Evolutionary conservation across 345 rosid genomes (phyloP).

Genomic region (Corymbia maculata): DNA sequence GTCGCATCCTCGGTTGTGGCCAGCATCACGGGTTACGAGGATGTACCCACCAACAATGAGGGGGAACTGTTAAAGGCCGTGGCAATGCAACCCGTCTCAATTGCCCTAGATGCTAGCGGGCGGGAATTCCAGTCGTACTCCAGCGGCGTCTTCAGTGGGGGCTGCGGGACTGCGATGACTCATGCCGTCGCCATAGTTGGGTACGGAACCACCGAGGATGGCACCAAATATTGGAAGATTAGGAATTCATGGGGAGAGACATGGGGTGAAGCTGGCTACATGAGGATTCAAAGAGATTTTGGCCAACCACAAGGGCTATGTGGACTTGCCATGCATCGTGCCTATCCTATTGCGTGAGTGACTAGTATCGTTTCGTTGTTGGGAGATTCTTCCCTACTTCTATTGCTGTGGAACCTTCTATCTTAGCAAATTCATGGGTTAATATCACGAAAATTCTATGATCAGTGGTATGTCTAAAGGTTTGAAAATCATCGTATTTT

Average conservation of each 20-base stretch:
- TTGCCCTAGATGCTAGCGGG: slow-evolving; percentile 16
- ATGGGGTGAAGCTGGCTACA: slow-evolving; percentile 57
- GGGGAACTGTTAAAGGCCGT: slow-evolving; percentile 36
- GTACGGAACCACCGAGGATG: slow-evolving; percentile 21
- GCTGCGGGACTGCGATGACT: slow-evolving; percentile 17
- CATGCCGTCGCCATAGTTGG: slow-evolving; percentile 47
- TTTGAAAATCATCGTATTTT: too few relatives aligned
- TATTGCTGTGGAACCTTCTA: too few relatives aligned
- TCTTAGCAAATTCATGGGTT: too few relatives aligned
- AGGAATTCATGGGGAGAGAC: slow-evolving; percentile 55
- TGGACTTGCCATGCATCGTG: slow-evolving; percentile 10
- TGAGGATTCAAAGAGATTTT: slow-evolving; percentile 35
- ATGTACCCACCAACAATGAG: slow-evolving; percentile 36
- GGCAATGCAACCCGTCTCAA: slow-evolving; percentile 26
- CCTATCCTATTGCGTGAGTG: not conserved
- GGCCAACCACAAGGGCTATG: slow-evolving; percentile 35
- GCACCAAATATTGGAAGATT: slow-evolving; percentile 43
- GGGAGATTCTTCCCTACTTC: too few relatives aligned
- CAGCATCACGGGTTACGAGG: slow-evolving; percentile 20
- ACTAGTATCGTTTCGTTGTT: not conserved
- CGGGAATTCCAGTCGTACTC: slow-evolving; percentile 20
- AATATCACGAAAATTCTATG: too few relatives aligned
- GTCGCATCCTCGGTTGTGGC: slow-evolving; percentile 2
- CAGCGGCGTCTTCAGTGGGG: slow-evolving; percentile 26
- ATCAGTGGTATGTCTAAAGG: too few relatives aligned